Evolutionary conservation across 768 basidiomycete genomes (phyloP).

Genomic region (Hydnomerulius pinastri): DNA sequence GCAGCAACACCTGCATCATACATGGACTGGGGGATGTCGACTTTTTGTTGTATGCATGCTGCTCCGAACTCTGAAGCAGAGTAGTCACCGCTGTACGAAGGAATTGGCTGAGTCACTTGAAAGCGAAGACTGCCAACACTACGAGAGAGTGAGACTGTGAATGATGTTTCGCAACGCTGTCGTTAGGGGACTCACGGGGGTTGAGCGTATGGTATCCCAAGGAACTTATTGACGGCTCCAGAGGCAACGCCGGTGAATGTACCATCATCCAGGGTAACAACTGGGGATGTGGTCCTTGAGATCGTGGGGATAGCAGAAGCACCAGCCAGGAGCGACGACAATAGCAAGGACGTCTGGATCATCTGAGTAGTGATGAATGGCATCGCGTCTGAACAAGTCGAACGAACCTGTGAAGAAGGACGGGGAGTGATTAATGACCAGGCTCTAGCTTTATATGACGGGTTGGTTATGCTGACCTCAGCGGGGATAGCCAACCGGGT

Average conservation of each 20-base stretch:
- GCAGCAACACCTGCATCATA: conserved; percentile 38
- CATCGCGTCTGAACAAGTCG: neutral
- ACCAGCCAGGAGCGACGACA: neutral
- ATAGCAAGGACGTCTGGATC: neutral
- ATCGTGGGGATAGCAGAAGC: neutral
- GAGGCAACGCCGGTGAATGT: conserved; percentile 44
- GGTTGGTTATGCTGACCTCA: neutral
- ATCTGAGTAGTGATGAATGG: neutral
- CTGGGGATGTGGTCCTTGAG: neutral
- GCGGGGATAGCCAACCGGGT: too few species aligned
- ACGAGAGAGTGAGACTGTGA: neutral
- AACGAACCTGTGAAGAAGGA: neutral
- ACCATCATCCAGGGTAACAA: conserved; percentile 43
- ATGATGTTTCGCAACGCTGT: neutral
- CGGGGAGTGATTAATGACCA: neutral
- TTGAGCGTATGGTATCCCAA: conserved; percentile 57
- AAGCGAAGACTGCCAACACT: conserved; percentile 45
- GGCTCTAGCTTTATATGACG: neutral
- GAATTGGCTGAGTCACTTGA: conserved; percentile 40
- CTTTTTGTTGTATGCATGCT: conserved; percentile 48
- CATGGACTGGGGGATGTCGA: conserved; percentile 36
- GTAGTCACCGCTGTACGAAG: conserved; percentile 37
- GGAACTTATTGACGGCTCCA: conserved; percentile 39
- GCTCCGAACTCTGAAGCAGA: conserved; percentile 42
- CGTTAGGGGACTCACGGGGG: conserved; percentile 45